Conservation (phyloP, 768 basidiomycete genomes). For the Hypsizygus marmoreus region DNA sequence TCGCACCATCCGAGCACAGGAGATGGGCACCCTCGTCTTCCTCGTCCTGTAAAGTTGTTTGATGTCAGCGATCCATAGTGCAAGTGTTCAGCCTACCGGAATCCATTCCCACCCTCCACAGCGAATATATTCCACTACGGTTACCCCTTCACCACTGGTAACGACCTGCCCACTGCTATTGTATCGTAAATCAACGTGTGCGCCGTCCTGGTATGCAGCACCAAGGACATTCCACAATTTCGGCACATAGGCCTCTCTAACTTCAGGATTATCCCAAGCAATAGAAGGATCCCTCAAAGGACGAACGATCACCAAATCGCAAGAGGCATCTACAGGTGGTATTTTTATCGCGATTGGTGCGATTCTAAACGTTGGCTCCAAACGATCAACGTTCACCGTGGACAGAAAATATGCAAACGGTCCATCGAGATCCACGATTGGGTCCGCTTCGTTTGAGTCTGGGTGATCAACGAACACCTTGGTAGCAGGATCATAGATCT, state of each 20-base stretch:
- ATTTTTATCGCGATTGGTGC: conserved; percentile 57
- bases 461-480: conserved; percentile 48
- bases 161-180: conserved; percentile 41
- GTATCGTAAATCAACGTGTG: conserved; percentile 67
- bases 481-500: conserved; percentile 60
- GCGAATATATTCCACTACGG: conserved; percentile 77
- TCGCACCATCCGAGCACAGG: conserved; percentile 79
- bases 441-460: conserved; percentile 30
- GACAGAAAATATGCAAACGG: conserved; percentile 88
- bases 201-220: conserved; percentile 78
- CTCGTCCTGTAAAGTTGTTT: conserved; percentile 46
- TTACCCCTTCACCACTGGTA: conserved; percentile 44
- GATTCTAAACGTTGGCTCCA: conserved; percentile 84
- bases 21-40: conserved; percentile 64
- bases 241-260: conserved; percentile 51
- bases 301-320: conserved; percentile 78
- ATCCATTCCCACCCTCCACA: conserved; percentile 86
- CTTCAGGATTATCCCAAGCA: conserved; percentile 38
- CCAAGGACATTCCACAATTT: conserved; percentile 56
- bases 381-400: conserved; percentile 79
- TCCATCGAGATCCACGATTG: conserved; percentile 56
- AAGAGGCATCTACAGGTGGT: conserved; percentile 46
- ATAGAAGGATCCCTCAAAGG: conserved; percentile 63
- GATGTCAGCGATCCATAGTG: conserved; percentile 1
- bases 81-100: conserved; percentile 49